Conservation (phyloP, 192 early-diverging fungal species). For the Coemansia guatemalensis region DNA sequence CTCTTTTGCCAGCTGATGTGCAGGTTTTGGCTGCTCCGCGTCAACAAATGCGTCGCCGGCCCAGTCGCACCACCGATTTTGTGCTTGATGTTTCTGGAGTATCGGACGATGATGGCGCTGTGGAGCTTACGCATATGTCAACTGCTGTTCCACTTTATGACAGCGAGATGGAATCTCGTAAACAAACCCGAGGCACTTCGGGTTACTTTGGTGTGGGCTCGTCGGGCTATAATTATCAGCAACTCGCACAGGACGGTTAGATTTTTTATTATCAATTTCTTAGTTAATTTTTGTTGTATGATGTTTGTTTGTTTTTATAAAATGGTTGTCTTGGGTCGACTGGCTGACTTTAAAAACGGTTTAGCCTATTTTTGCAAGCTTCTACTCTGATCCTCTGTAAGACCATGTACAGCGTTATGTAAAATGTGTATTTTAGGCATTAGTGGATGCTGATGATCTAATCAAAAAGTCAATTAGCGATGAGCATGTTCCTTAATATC, state of each 20-base stretch:
- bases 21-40: slow-evolving; percentile 28
- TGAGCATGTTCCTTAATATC: background rate
- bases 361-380: too few species aligned
- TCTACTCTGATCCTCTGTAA: too few species aligned
- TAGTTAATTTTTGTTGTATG: background rate
- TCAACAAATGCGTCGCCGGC: background rate
- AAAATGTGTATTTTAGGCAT: too few species aligned
- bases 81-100: slow-evolving; percentile 35
- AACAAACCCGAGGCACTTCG: background rate
- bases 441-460: too few species aligned
- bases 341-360: too few species aligned
- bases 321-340: background rate
- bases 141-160: slow-evolving; percentile 3
- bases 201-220: slow-evolving; percentile 27
- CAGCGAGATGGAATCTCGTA: background rate
- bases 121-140: slow-evolving; percentile 14
- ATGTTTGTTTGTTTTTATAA: slow-evolving; percentile 2
- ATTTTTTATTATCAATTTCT: background rate
- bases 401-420: too few species aligned
- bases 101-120: slow-evolving; percentile 12
- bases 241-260: slow-evolving; percentile 14
- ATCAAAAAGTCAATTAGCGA: too few species aligned
- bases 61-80: slow-evolving; percentile 6
- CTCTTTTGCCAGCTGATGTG: slow-evolving; percentile 24
- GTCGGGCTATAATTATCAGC: slow-evolving; percentile 12